Conservation (phyloP, 768 basidiomycete genomes). For the Podaxis pistillaris region DNA sequence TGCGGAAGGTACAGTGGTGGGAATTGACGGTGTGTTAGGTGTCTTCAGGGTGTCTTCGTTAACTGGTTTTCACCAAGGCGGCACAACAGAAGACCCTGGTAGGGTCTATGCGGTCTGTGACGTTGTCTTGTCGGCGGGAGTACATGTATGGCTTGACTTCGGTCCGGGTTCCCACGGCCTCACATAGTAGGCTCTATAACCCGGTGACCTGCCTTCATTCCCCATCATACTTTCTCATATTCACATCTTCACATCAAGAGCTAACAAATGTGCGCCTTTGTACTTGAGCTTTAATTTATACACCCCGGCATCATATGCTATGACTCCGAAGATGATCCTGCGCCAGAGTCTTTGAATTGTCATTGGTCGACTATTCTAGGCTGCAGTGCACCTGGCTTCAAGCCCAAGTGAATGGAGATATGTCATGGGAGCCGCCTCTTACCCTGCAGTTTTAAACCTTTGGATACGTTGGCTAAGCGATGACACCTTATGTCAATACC, state of each 20-base stretch:
- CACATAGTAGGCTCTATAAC: too few relatives aligned
- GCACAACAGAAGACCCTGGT: too few relatives aligned
- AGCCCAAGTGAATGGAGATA: not conserved
- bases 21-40: too few relatives aligned
- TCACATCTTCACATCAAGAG: not conserved
- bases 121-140: too few relatives aligned
- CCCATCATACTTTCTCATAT: not conserved
- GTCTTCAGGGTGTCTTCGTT: too few relatives aligned
- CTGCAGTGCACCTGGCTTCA: not conserved
- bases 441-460: not conserved
- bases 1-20: too few relatives aligned
- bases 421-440: not conserved
- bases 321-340: constrained; percentile 5
- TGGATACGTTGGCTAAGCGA: not conserved
- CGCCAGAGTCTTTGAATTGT: not conserved
- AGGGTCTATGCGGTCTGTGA: too few relatives aligned
- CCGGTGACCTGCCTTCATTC: too few relatives aligned
- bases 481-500: not conserved
- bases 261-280: too few relatives aligned
- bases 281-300: not conserved
- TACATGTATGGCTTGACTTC: too few relatives aligned
- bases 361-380: not conserved
- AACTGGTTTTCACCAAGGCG: too few relatives aligned
- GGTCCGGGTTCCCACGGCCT: too few relatives aligned
- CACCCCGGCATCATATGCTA: not conserved